A percentile compares a stretch with the other conserved stretches of the same genome.
These are phyloP conservation scores for Tagetes erecta DNA, from an alignment of 129 eudicot genomes.

Conservation along the genomic window DNA sequence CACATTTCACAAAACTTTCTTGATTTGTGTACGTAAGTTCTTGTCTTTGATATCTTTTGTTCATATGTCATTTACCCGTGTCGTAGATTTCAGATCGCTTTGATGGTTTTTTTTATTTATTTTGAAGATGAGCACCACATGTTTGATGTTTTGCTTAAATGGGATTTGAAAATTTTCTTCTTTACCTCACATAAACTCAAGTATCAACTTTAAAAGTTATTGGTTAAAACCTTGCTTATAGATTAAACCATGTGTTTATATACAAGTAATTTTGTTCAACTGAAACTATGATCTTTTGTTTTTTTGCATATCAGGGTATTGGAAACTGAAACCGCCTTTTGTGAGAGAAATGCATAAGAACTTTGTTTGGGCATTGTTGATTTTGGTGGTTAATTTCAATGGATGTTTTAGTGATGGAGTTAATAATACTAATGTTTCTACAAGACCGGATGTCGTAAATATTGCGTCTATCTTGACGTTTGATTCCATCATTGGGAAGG, in stretches of 20 bases:
- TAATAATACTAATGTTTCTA: conserved; percentile 27
- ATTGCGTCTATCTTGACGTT: conserved; percentile 56
- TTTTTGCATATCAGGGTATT: conserved; percentile 34
- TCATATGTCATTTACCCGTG: background rate
- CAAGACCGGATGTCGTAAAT: conserved; percentile 53
- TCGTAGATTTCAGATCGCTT: background rate
- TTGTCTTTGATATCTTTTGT: background rate
- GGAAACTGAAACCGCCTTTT: conserved; percentile 20
- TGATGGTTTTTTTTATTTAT: conserved; percentile 10
- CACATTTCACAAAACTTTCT: conserved; percentile 10
- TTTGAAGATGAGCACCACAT: conserved; percentile 17
- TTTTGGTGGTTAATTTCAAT: conserved; percentile 27
- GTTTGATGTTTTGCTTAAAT: conserved; percentile 26
- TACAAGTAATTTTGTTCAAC: background rate
- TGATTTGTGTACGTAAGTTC: conserved; percentile 12
- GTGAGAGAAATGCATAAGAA: conserved; percentile 30
- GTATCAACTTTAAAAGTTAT: background rate
- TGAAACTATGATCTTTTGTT: background rate
- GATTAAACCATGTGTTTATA: background rate
- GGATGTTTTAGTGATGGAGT: conserved; percentile 30
- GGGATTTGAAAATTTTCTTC: conserved; percentile 17
- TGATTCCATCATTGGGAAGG: conserved; percentile 50
- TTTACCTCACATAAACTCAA: conserved; percentile 13
- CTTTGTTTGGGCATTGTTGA: conserved; percentile 34
- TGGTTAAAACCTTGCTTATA: too few relatives aligned